phyloP scores from a whole-genome alignment of 805 yeast genomes.

The Starmera dryadoides region DNA sequence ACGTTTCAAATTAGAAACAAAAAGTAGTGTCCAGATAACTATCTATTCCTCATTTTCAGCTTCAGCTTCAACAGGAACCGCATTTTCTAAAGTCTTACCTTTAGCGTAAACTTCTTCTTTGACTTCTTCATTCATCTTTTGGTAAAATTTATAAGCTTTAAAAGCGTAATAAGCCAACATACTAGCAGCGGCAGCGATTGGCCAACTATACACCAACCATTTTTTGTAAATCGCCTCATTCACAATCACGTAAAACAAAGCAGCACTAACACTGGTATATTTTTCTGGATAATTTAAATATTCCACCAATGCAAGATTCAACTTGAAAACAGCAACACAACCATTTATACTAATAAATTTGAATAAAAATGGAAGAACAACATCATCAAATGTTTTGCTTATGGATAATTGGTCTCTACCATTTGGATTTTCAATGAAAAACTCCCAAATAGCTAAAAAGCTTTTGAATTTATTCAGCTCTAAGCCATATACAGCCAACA shows the following conservation, averaged over 20 bases:
- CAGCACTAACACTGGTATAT: conserved; percentile 13
- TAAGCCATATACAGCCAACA: not conserved
- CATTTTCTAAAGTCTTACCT: conserved; percentile 44
- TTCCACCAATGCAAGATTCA: conserved; percentile 11
- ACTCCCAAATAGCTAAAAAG: not conserved
- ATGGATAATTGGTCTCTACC: not conserved
- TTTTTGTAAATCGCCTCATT: conserved; percentile 1
- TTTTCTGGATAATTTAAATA: conserved; percentile 6
- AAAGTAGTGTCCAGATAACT: too few species aligned
- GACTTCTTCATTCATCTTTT: conserved; percentile 34
- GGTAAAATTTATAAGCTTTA: not conserved
- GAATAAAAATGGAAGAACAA: not conserved
- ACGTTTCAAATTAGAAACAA: too few species aligned
- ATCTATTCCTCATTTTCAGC: not conserved
- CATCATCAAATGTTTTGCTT: not conserved
- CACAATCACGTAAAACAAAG: conserved; percentile 8
- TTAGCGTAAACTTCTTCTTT: conserved; percentile 50
- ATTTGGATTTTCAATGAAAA: not conserved
- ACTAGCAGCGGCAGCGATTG: conserved; percentile 9
- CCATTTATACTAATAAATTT: conserved; percentile 3
- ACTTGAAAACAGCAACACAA: conserved; percentile 11
- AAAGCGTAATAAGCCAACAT: not conserved
- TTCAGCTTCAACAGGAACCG: not conserved
- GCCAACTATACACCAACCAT: conserved; percentile 14
- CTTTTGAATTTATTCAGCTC: not conserved